phyloP scores from a whole-genome alignment of 129 eudicot genomes.

The Flaveria robusta region DNA sequence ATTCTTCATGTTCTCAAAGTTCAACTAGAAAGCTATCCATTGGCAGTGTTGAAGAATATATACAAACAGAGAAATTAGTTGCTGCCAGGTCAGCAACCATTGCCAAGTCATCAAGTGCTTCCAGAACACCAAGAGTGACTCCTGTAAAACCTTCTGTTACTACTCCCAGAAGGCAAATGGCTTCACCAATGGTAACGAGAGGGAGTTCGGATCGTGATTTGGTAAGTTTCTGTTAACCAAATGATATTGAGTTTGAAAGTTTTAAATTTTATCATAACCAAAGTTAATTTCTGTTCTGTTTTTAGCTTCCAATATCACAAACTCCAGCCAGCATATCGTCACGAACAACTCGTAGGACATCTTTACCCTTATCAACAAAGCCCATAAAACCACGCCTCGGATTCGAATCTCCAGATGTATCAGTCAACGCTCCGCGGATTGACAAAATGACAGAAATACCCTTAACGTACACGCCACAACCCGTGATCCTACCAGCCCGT shows the following conservation, averaged over 20 bases:
- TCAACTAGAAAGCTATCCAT: slow-evolving; percentile 53
- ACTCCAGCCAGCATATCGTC: slow-evolving; percentile 51
- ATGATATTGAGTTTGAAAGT: background rate
- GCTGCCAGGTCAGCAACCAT: slow-evolving; percentile 49
- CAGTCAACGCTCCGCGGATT: slow-evolving; percentile 86
- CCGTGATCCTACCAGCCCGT: slow-evolving; percentile 35
- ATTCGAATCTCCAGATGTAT: slow-evolving; percentile 73
- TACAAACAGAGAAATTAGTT: slow-evolving; percentile 44
- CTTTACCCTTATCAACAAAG: slow-evolving; percentile 54
- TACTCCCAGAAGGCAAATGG: slow-evolving; percentile 56
- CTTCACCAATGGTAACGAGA: slow-evolving; percentile 53
- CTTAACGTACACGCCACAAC: slow-evolving; percentile 48
- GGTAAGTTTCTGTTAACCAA: slow-evolving; percentile 42
- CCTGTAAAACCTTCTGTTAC: slow-evolving; percentile 41
- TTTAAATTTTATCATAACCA: background rate
- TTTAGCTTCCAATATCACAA: slow-evolving; percentile 71
- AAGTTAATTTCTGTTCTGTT: background rate
- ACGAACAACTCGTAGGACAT: slow-evolving; percentile 58
- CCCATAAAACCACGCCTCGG: slow-evolving; percentile 32
- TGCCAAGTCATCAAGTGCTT: slow-evolving; percentile 43
- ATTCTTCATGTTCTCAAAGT: slow-evolving; percentile 49
- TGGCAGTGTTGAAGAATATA: slow-evolving; percentile 57
- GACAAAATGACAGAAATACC: slow-evolving; percentile 85
- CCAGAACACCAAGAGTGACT: slow-evolving; percentile 49
- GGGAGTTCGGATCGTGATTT: slow-evolving; percentile 57